A percentile compares a stretch with the other conserved stretches of the same genome.
Evolutionary conservation across 805 yeast species (phyloP).

Genomic region (Spencermartinsiella europaea): DNA sequence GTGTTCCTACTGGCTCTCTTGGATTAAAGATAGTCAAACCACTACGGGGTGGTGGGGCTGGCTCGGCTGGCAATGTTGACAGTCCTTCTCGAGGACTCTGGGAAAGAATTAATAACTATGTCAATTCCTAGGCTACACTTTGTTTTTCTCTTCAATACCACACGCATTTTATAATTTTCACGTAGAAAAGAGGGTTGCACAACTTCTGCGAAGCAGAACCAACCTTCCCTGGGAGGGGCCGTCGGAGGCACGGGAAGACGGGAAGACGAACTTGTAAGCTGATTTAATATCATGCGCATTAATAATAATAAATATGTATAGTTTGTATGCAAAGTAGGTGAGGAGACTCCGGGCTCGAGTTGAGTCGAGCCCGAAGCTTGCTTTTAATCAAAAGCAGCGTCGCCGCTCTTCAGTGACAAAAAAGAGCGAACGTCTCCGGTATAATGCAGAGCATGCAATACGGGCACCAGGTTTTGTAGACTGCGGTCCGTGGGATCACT

Average conservation of each 20-base stretch:
- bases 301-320: slow-evolving; percentile 1
- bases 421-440: slow-evolving; percentile 81
- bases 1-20: slow-evolving; percentile 2
- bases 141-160: neutral
- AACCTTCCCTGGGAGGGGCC: no score
- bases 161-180: no score
- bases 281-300: no score
- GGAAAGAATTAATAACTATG: slow-evolving; percentile 12
- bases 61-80: slow-evolving; percentile 10
- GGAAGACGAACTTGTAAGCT: no score
- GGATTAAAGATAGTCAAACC: slow-evolving; percentile 49
- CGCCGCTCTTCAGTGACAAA: slow-evolving; percentile 71
- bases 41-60: slow-evolving; percentile 46
- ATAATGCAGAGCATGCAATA: slow-evolving; percentile 67
- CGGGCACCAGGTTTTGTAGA: slow-evolving; percentile 72
- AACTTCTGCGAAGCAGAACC: no score
- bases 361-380: no score
- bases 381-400: slow-evolving; percentile 45
- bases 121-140: slow-evolving; percentile 3
- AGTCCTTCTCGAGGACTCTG: slow-evolving; percentile 11
- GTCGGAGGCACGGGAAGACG: no score
- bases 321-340: neutral
- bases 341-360: no score
- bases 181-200: no score
- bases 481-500: slow-evolving; percentile 91